Evolutionary conservation across 2,329 filamentous ascomycete genomes (phyloP), one percentile per base, ranked within the genome.

Genomic region (Fusarium brevicatenulatum): DNA sequence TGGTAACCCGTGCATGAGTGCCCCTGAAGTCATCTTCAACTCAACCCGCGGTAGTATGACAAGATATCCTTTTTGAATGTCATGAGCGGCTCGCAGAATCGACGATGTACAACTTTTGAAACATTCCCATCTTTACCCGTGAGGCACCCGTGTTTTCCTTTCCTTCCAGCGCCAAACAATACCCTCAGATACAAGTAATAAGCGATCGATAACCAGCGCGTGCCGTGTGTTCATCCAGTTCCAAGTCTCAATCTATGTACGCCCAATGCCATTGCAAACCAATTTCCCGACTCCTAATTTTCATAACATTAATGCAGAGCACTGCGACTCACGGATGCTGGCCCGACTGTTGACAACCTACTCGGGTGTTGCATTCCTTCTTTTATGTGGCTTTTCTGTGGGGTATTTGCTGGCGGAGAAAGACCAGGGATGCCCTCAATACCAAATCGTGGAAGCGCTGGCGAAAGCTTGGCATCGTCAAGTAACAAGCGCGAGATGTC

Each of bases 401-500:
- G 52, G 40, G 56, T 53, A 21, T 43, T 68, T 15, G 70, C 53
- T 7, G 78, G 72, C 13, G 79, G 77, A 16, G 77, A 76, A 15
- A 79, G 63, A 18, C 68, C 68, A 19, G 74, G 76, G 30, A 68
- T 65, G 28, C 68, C 70, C 10, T 83, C 81, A 12, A 72, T 42
- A 18, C 72, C 76, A 30, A 79, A 76, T 23, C 80, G 76, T 32
- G 75, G 58, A 42, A 67, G 73, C 25, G 70, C 53, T 49, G 76
- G 80, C 13, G 68, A 63, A 7, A 79, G 63, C 64, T 82, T 82
- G 8, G 81, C 80, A 69, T 90, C 88, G 59, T 90, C 88, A n/a
- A 91, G 82, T 5, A 91, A 78, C 4, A 91, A 82, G 18, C 89
- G 85, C 21, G 88, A 89, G 50, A 91, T 90, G 57, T 89, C 89